A percentile compares a stretch with the other conserved stretches of the same genome.
phyloP scores from a whole-genome alignment of 352 stramenopile genomes.

The Albugo laibachii region DNA sequence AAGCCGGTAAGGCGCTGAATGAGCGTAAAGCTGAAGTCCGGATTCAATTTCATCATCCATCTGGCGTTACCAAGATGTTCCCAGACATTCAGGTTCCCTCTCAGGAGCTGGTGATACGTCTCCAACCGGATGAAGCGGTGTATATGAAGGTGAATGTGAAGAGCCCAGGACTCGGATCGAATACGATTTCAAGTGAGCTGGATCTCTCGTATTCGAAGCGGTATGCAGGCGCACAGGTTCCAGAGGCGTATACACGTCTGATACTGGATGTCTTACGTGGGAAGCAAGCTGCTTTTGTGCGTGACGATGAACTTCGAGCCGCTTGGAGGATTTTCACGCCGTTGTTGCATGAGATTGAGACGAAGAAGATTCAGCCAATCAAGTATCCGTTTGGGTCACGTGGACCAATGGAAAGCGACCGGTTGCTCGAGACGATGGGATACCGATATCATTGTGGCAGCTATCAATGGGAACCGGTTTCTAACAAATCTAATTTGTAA shows the following conservation, averaged over 20 bases:
- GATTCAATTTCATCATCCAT: slow-evolving; percentile 91
- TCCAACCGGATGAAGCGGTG: slow-evolving; percentile 93
- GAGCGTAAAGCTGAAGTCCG: slow-evolving; percentile 94
- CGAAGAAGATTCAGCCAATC: slow-evolving; percentile 77
- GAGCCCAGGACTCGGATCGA: slow-evolving; percentile 78
- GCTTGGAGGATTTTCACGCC: slow-evolving; percentile 98
- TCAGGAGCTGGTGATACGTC: slow-evolving; percentile 93
- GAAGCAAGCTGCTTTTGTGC: slow-evolving; percentile 91
- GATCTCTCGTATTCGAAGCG: slow-evolving; percentile 90
- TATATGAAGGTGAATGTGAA: slow-evolving; percentile 97
- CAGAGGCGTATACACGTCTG: slow-evolving; percentile 89
- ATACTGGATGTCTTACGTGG: slow-evolving; percentile 95
- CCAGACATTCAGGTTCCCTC: slow-evolving; percentile 59
- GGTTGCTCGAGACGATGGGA: slow-evolving; percentile 5
- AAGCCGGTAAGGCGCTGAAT: slow-evolving; percentile 95
- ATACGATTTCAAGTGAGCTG: slow-evolving; percentile 88
- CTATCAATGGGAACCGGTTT: slow-evolving; percentile 38
- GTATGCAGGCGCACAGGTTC: slow-evolving; percentile 75
- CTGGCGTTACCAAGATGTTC: slow-evolving; percentile 82
- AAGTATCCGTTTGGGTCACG: slow-evolving; percentile 86
- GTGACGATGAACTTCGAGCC: slow-evolving; percentile 90
- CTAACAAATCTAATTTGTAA: slow-evolving; percentile 30
- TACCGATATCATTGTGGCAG: slow-evolving; percentile 61
- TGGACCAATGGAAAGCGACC: slow-evolving; percentile 81
- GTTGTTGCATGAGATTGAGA: slow-evolving; percentile 91